Evolutionary conservation across 2,329 filamentous ascomycete species (phyloP).

Genomic region (Talaromyces marneffei): DNA sequence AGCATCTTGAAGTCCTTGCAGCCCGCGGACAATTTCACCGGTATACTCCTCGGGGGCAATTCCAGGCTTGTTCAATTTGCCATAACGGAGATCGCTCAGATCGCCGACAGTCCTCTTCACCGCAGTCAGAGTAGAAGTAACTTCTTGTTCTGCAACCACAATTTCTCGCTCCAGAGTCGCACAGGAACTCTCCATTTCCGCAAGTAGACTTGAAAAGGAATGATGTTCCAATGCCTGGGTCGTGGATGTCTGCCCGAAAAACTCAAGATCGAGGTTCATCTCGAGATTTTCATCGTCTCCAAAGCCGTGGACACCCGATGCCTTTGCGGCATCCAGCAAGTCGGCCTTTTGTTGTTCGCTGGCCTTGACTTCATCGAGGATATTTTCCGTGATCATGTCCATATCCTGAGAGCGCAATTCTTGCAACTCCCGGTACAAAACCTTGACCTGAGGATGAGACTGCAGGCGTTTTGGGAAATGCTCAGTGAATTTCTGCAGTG

Average conservation of each 20-base stretch:
- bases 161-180: constrained; percentile 64
- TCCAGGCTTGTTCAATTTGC: constrained; percentile 53
- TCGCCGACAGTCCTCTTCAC: constrained; percentile 63
- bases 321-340: constrained; percentile 29
- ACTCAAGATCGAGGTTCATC: constrained; percentile 48
- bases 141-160: constrained; percentile 58
- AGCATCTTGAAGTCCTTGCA: constrained; percentile 58
- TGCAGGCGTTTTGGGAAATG: constrained; percentile 67
- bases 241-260: constrained; percentile 50
- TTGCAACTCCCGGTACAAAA: constrained; percentile 74
- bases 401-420: constrained; percentile 64
- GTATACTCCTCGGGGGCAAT: constrained; percentile 56
- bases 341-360: constrained; percentile 35
- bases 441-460: constrained; percentile 60
- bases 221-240: constrained; percentile 46
- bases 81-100: constrained; percentile 77
- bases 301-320: constrained; percentile 30
- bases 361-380: constrained; percentile 33
- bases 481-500: constrained; percentile 67
- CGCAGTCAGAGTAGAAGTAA: constrained; percentile 53
- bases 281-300: constrained; percentile 32
- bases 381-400: constrained; percentile 58
- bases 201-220: constrained; percentile 58
- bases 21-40: constrained; percentile 61
- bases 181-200: constrained; percentile 63